Base-by-base conservation (phyloP, 1,139 yeast species). In the Debaryomyces udenii region DNA sequence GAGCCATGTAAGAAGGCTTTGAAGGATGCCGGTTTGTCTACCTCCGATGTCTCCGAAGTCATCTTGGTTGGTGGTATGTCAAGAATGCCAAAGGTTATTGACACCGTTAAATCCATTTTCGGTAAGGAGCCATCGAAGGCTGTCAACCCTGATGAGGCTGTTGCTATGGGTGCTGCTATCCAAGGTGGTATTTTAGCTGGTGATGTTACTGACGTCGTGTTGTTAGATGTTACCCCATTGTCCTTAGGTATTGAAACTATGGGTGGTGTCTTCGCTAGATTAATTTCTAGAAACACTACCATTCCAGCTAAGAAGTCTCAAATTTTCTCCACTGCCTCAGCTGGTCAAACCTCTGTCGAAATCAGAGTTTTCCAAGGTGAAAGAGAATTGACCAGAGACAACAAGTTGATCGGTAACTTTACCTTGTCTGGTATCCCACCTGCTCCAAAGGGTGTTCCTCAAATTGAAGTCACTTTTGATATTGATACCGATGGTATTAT, bases 31-130 rank as follows among this genome's bases (percentile, higher is more conserved):
- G 83, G 83, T 56, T 76, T 93, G 66, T 59, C 84, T 52, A 81
- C 96, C 44, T 85, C 94, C 48, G 94, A 87, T 59, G 77, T 93
- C 60, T 84, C 95, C 57, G 99, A 93, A 74, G 98, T 93, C 57
- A 86, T 93, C 64, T 80, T 93, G 55, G 99, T 93, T 57, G 99
- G 99, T 81, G 99, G 99, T 84, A 93, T 91, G 99, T 86, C 98
- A 50, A 89, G 99, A 80, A 93, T 93, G 99, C 99, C 99, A 74
- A 94, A 93, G 85, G 98, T 93, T 65, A 78, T 89, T 52, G 97
- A 90, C 68, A 91, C 98, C 59, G 99, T 93, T 67, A 91, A 90
- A 78, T 70, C 80, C 52, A 78, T 93, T 59, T 93, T 93, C 71
- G 94, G 94, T 67, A 88, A 82, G 72, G 96, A 93, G 64, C 97